Conservation (phyloP, 345 rosid genomes). For the Arabidopsis suecica region DNA sequence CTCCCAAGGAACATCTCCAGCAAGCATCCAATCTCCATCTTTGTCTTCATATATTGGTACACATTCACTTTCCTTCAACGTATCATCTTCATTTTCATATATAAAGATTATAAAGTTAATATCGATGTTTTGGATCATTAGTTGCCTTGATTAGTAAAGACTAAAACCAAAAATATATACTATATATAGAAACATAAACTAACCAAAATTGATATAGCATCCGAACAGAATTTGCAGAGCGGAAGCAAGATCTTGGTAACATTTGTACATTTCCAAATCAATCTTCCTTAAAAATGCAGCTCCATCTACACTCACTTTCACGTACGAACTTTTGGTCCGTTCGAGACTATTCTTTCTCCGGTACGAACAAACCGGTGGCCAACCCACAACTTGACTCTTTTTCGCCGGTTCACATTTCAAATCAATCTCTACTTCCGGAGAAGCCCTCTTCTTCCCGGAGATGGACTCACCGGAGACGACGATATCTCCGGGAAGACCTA, state of each 20-base stretch:
- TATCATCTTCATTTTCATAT: conserved; percentile 44
- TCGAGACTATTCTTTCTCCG: conserved; percentile 63
- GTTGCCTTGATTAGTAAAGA: not conserved
- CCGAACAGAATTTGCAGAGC: conserved; percentile 74
- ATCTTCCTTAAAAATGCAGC: conserved; percentile 82
- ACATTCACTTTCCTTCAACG: conserved; percentile 52
- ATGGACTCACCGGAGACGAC: conserved; percentile 5
- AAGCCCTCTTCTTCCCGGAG: conserved; percentile 70
- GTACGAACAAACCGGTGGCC: conserved; percentile 90
- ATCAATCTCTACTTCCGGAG: conserved; percentile 51
- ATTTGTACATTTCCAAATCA: conserved; percentile 59
- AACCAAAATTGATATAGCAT: conserved; percentile 58
- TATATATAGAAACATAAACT: conserved; percentile 4
- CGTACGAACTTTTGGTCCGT: conserved; percentile 34
- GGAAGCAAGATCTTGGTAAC: conserved; percentile 62
- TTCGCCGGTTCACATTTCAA: conserved; percentile 39
- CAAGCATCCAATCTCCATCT: conserved; percentile 92
- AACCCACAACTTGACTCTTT: conserved; percentile 76
- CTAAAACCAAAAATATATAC: not conserved
- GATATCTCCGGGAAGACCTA: conserved; percentile 67
- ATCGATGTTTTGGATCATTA: not conserved
- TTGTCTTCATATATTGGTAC: conserved; percentile 81
- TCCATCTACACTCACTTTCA: conserved; percentile 93
- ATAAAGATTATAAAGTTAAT: conserved; percentile 1
- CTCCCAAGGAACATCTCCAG: conserved; percentile 94